Percentiles rank a stretch among this genome's conserved stretches.
Evolutionary conservation across 352 stramenopile genomes (phyloP).

Genomic region (Globisporangium takayamanum): DNA sequence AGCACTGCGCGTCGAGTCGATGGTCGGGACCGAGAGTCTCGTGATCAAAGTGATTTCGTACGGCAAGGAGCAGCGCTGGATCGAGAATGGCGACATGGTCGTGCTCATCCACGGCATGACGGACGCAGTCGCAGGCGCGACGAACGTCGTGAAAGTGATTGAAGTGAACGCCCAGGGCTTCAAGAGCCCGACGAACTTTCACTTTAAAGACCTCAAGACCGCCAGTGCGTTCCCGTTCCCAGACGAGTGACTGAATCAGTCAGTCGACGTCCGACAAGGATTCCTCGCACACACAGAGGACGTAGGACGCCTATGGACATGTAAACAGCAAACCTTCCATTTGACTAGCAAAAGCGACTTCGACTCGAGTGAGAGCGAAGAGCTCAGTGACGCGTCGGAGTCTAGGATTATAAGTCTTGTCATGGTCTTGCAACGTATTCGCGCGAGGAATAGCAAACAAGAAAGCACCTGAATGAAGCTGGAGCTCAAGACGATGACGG

Average conservation of each 20-base stretch:
- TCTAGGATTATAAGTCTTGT: too few species aligned
- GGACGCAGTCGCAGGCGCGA: constrained; percentile 71
- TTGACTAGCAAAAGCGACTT: too few species aligned
- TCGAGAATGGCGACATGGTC: constrained; percentile 78
- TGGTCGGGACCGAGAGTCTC: constrained; percentile 81
- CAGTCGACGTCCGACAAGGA: too few species aligned
- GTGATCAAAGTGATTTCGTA: constrained; percentile 82
- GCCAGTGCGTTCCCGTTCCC: constrained; percentile 9
- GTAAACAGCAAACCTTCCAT: too few species aligned
- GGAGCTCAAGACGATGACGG: too few species aligned
- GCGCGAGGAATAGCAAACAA: too few species aligned
- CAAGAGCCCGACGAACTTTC: constrained; percentile 58
- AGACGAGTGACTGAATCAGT: constrained; percentile 1
- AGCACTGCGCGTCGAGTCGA: constrained; percentile 58
- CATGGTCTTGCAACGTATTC: too few species aligned
- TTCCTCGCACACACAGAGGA: too few species aligned
- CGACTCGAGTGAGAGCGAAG: too few species aligned
- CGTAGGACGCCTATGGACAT: too few species aligned
- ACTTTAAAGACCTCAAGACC: constrained; percentile 49
- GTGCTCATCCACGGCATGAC: constrained; percentile 88
- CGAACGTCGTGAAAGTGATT: constrained; percentile 89
- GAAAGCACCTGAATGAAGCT: too few species aligned
- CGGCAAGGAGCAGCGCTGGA: constrained; percentile 75
- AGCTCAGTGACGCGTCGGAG: too few species aligned
- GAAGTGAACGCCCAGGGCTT: constrained; percentile 63